Evolutionary conservation across 805 yeast species (phyloP), one percentile per base, ranked within the genome.

Genomic region (Ogataea philodendri): DNA sequence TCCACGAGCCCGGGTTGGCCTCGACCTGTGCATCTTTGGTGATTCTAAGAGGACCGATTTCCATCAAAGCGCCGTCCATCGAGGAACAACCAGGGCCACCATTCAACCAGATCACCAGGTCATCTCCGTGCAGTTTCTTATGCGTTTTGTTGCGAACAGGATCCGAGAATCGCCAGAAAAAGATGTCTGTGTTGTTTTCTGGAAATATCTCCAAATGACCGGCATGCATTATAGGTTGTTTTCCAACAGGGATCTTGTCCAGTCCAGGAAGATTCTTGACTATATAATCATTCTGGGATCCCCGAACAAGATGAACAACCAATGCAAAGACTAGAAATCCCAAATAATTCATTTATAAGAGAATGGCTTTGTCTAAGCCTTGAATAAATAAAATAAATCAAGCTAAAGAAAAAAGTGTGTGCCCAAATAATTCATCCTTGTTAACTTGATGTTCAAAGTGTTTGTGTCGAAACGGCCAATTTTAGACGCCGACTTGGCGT

Each of bases 51-150:
- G 98, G 97, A 0, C 98, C 98, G 3, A 80, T 64, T 59, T 93
- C 98, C 76, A 89, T 76, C 45, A 93, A 57, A 0, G 95, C 96
- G 10, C 98, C 98, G 61, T 93, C 98, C 93, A 90, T 78, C 0
- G 97, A 88, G 2, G 96, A 88, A 59, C 98, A 93, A 0, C 98
- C 98, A 0, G 98, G 98, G 0, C 98, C 98, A 24, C 98, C 98
- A 58, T 93, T 93, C 15, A 93, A 69, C 97, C 98, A 93, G 36
- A 93, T 70, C 7, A 83, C 70, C 15, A 84, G 68, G 44, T 69
- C 70, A 46, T 69, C 5, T 17, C 22, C 21, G 25, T 38, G 42
- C 9, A 35, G n/a, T 5, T 20, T 20, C 5, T 21, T 5, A 15
- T 15, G 17, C 5, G 43, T 26, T 9, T 23, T 13, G 26, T 35